Base-by-base conservation (phyloP, 1,139 yeast genomes). In the Candida tropicalis region DNA sequence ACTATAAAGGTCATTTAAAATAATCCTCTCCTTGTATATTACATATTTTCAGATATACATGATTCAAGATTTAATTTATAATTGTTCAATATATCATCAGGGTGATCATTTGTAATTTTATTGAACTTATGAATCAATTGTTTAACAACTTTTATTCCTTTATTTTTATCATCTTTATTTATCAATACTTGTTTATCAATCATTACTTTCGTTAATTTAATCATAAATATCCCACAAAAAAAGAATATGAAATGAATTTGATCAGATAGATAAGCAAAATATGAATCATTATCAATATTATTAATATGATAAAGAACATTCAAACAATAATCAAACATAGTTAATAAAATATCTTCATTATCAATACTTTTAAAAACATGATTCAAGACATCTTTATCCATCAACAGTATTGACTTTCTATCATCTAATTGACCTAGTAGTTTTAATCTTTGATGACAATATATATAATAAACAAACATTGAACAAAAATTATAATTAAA, bases 231-330 rank as follows among this genome's bases (percentile, higher is more conserved):
- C 0, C 78, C 77, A 23, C 81, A 66, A 54, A 72, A 81, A 43
- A 75, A 75, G 38, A 81, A 77, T 45, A 77, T 74, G 49, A 82
- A 75, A 53, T 81, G 87, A 35, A 84, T 69, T 58, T 82, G 87
- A 61, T 84, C 90, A 18, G 86, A 79, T 24, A 84, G 68, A 55
- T 81, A 81, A 2, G 87, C 84, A 61, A 84, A 84, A 55, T 81
- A 83, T 3, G 81, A 72, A 54, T 79, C 84, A 56, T 79, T 80
- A 27, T 71, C 75, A 35, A 81, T 75, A 15, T 69, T 51, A 17
- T 60, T 53, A 7, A 68, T 60, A 34, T 65, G 64, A 11, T 33
- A 33, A 12, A 62, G 53, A 1, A 52, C 49, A 12, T 56, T 52
- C 39, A 59, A 61, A 38, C 64, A 52, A 23, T 53, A 44, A 5